Percentiles rank a stretch among this genome's conserved stretches.
These are phyloP conservation scores for Cladosporium sp. DNA, from an alignment of 2,329 filamentous ascomycete species.

Conservation along the genomic window DNA sequence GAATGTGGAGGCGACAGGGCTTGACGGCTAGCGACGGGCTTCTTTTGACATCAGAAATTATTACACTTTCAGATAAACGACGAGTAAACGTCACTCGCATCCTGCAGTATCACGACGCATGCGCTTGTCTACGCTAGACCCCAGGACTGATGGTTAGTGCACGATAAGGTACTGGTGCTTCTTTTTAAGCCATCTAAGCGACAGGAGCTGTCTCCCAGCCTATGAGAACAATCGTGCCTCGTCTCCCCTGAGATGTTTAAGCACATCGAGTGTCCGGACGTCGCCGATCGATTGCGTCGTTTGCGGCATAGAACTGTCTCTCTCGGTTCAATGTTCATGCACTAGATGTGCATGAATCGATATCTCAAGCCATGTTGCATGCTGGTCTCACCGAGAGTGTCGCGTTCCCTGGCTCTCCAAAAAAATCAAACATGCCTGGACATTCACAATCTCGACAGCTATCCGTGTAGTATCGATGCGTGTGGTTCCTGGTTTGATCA, in stretches of 20 bases:
- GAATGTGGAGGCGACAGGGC: not conserved
- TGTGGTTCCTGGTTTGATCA: too few relatives aligned
- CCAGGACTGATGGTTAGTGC: not conserved
- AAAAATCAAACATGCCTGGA: not conserved
- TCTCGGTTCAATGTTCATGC: not conserved
- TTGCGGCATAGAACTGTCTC: not conserved
- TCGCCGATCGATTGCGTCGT: not conserved
- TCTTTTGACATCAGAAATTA: not conserved
- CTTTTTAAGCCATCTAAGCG: not conserved
- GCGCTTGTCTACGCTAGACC: not conserved
- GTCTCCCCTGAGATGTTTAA: not conserved
- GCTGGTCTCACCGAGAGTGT: not conserved
- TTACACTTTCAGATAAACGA: not conserved
- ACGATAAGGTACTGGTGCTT: conserved; percentile 2
- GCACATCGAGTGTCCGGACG: not conserved
- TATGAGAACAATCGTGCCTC: not conserved
- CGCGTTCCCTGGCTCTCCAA: not conserved
- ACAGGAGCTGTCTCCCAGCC: not conserved
- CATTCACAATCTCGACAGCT: not conserved
- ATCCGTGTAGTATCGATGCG: too few relatives aligned
- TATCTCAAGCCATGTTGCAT: not conserved
- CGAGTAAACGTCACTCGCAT: not conserved
- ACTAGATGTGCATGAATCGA: not conserved
- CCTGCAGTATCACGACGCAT: not conserved
- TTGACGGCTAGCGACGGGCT: not conserved